phyloP scores from a whole-genome alignment of 345 rosid genomes.

The Toxicodendron radicans region DNA sequence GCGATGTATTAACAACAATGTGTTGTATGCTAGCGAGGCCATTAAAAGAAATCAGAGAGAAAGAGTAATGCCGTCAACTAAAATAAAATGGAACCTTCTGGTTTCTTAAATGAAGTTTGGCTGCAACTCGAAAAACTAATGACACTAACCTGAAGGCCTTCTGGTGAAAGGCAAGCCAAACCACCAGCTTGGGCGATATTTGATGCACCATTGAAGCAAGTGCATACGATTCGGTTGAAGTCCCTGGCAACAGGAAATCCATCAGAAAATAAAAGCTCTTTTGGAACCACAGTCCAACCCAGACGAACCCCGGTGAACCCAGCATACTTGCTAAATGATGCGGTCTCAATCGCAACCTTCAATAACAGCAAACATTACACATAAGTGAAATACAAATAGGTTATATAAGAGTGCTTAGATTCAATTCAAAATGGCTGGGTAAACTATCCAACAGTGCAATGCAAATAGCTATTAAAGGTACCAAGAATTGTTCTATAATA shows the following conservation, averaged over 20 bases:
- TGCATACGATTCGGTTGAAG: slow-evolving; percentile 81
- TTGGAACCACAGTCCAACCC: slow-evolving; percentile 97
- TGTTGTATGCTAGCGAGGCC: not conserved
- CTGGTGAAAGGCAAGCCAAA: slow-evolving; percentile 84
- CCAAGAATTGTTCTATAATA: too few species aligned
- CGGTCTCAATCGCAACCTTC: slow-evolving; percentile 87
- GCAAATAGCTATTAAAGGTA: not conserved
- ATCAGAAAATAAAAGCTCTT: slow-evolving; percentile 75
- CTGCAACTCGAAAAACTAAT: not conserved
- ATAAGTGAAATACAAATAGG: not conserved
- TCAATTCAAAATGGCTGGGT: not conserved
- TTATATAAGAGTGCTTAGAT: not conserved
- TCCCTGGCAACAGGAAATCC: slow-evolving; percentile 91
- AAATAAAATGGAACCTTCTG: not conserved
- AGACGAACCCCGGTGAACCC: slow-evolving; percentile 97
- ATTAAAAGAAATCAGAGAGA: not conserved
- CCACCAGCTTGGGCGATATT: slow-evolving; percentile 91
- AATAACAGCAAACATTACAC: not conserved
- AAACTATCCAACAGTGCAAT: not conserved
- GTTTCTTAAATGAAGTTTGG: not conserved
- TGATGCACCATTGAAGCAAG: slow-evolving; percentile 95
- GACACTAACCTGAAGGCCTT: slow-evolving; percentile 67
- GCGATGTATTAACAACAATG: not conserved
- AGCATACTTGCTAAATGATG: slow-evolving; percentile 94
- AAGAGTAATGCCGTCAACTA: not conserved